Base-by-base conservation (phyloP, 2,329 filamentous ascomycete genomes). In the Fusarium sp. region DNA sequence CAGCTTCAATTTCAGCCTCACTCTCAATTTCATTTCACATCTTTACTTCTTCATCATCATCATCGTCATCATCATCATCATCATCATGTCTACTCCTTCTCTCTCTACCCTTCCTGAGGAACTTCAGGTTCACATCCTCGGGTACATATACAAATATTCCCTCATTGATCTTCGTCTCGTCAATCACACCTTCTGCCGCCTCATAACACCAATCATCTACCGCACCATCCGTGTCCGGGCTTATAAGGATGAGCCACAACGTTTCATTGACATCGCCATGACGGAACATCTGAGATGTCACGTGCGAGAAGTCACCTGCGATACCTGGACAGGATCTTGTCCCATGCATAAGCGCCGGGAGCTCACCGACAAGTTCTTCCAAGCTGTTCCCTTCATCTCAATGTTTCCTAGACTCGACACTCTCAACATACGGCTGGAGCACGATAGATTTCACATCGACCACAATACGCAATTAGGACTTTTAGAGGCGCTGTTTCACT, bases 301-400 rank as follows among this genome's bases (percentile, higher is more conserved):
- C 18, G 56, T 71, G 7, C 60, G 50, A 8, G 67, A 71, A 16
- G 33, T 67, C 6, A 70, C 67, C 5, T 61, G 56, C 33, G 71
- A 74, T 49, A 58, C 54, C 3, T 58, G 54, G 54, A 42, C 52
- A n/a, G 52, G 19, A 42, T 30, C 25, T 15, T 35, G 7, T 11
- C 18, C n/a, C 4, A 11, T 2, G 19, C 3, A 35, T 2, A 52
- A 53, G 35, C 49, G n/a, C 3, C 18, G 3, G 3, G 32, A 53
- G 23, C 23, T 28, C 32, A 11, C 23, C 10, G 35, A 19, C 5
- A 7, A 19, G 15, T 75, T 75, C n/a, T 21, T 74, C 5, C 9
- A 43, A 3, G 53, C 64, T 1, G 16, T 75, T 4, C 59, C 64
- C 7, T 63, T 16, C 7, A 32, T 75, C 21, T 33, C 32, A 2